phyloP scores from a whole-genome alignment of 2,329 filamentous ascomycete species.

The Acrocalymma vagum region DNA sequence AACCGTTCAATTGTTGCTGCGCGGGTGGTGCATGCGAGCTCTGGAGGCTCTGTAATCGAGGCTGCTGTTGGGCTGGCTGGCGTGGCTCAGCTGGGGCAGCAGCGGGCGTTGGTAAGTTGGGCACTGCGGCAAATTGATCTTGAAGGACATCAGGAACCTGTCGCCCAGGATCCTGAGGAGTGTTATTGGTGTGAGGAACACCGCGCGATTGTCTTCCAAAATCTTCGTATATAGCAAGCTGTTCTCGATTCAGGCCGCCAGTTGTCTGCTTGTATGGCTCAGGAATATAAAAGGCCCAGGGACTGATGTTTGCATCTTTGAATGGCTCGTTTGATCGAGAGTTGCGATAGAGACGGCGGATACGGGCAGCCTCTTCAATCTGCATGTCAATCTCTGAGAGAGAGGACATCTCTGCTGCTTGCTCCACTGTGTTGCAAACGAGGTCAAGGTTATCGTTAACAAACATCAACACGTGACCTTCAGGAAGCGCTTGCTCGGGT shows the following conservation, averaged over 20 bases:
- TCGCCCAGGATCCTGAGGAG: slow-evolving; percentile 66
- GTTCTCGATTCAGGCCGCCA: slow-evolving; percentile 84
- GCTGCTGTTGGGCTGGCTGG: slow-evolving; percentile 61
- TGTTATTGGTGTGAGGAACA: slow-evolving; percentile 63
- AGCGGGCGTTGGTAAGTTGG: slow-evolving; percentile 69
- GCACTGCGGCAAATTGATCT: slow-evolving; percentile 66
- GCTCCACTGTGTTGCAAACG: slow-evolving; percentile 92
- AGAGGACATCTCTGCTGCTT: slow-evolving; percentile 92
- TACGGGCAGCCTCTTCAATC: slow-evolving; percentile 81
- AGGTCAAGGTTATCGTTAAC: slow-evolving; percentile 97
- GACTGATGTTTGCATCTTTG: slow-evolving; percentile 80
- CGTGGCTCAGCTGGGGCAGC: slow-evolving; percentile 69
- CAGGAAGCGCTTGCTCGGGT: slow-evolving; percentile 78
- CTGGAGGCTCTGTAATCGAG: slow-evolving; percentile 49
- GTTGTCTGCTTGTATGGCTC: slow-evolving; percentile 90
- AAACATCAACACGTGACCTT: slow-evolving; percentile 97
- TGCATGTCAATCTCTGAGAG: slow-evolving; percentile 95
- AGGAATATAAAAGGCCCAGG: slow-evolving; percentile 93
- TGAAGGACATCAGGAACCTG: slow-evolving; percentile 70
- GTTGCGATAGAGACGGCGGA: slow-evolving; percentile 77
- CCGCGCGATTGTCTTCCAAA: slow-evolving; percentile 86
- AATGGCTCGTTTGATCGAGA: slow-evolving; percentile 84
- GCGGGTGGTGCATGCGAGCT: slow-evolving; percentile 43
- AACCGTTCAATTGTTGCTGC: slow-evolving; percentile 67
- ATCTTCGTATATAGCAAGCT: slow-evolving; percentile 95